Evolutionary conservation across 2,329 filamentous ascomycete genomes (phyloP).

Genomic region (Trichoderma sp.): DNA sequence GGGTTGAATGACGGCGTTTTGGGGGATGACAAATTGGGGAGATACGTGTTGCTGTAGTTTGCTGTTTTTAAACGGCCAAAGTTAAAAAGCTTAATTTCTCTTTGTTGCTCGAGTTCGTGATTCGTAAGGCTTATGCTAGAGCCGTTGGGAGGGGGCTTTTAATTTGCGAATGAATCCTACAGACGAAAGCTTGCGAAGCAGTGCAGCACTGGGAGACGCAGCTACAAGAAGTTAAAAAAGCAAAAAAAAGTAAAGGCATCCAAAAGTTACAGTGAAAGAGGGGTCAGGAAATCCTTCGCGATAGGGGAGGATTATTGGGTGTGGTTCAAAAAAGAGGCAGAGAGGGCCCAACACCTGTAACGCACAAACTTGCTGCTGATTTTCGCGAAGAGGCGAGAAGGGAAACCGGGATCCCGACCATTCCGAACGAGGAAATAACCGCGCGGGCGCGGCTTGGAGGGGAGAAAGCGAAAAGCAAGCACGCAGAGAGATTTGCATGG

Average conservation of each 20-base stretch:
- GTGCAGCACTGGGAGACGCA: neutral
- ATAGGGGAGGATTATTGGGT: neutral
- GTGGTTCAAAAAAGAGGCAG: neutral
- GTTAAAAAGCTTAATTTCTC: neutral
- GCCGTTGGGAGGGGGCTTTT: neutral
- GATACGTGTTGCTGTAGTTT: neutral
- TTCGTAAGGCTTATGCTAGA: neutral
- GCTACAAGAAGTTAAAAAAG: neutral
- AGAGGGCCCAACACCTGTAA: neutral
- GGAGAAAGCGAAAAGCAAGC: neutral
- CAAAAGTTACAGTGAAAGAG: neutral
- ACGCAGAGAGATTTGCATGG: slow-evolving; percentile 1
- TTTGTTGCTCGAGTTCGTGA: neutral
- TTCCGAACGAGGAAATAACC: slow-evolving; percentile 16
- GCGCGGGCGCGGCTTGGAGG: slow-evolving; percentile 4
- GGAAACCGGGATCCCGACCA: neutral
- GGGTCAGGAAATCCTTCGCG: neutral
- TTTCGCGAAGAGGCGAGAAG: neutral
- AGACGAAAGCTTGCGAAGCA: neutral
- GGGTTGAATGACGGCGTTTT: neutral
- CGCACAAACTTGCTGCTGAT: neutral
- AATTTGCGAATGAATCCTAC: neutral
- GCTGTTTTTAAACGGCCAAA: neutral
- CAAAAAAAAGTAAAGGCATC: neutral
- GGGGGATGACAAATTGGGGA: neutral